A percentile compares a stretch with the other conserved stretches of the same genome.
phyloP scores from a whole-genome alignment of 495 filamentous ascomycete species.

The Tirmania nivea region DNA sequence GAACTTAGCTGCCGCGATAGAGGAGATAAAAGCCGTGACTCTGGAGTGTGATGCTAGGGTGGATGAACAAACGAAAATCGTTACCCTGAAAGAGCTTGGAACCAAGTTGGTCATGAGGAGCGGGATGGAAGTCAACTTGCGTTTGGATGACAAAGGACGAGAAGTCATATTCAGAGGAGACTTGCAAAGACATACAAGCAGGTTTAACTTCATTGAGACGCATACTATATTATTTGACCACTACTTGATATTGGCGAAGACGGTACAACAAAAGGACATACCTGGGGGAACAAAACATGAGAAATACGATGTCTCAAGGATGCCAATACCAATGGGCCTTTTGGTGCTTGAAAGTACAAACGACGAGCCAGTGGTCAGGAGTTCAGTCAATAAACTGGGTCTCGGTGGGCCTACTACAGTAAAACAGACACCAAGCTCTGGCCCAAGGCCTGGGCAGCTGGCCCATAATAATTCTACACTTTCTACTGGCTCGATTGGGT shows the following conservation, averaged over 20 bases:
- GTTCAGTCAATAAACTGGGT: constrained; percentile 25
- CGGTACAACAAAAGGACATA: constrained; percentile 41
- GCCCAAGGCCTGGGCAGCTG: constrained; percentile 27
- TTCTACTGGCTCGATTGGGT: constrained; percentile 8
- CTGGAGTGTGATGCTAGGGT: constrained; percentile 84
- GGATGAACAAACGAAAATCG: constrained; percentile 81
- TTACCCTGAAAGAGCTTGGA: constrained; percentile 69
- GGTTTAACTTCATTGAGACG: constrained; percentile 78
- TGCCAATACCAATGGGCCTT: constrained; percentile 94
- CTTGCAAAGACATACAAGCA: constrained; percentile 65
- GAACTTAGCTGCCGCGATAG: constrained; percentile 66
- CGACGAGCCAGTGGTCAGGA: constrained; percentile 71
- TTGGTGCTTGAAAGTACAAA: constrained; percentile 75
- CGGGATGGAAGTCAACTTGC: constrained; percentile 77
- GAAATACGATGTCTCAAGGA: constrained; percentile 83
- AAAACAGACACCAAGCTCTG: constrained; percentile 22
- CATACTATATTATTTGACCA: constrained; percentile 90
- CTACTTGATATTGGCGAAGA: constrained; percentile 83
- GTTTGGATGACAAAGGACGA: constrained; percentile 75
- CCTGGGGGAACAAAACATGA: constrained; percentile 48
- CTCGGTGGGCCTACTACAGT: constrained; percentile 44
- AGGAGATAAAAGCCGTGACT: constrained; percentile 87
- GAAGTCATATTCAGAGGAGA: constrained; percentile 79
- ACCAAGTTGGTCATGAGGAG: constrained; percentile 62
- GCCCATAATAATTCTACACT: constrained; percentile 40